Evolutionary conservation across 2,329 filamentous ascomycete species (phyloP).

Genomic region (Curvularia eragrostidis): DNA sequence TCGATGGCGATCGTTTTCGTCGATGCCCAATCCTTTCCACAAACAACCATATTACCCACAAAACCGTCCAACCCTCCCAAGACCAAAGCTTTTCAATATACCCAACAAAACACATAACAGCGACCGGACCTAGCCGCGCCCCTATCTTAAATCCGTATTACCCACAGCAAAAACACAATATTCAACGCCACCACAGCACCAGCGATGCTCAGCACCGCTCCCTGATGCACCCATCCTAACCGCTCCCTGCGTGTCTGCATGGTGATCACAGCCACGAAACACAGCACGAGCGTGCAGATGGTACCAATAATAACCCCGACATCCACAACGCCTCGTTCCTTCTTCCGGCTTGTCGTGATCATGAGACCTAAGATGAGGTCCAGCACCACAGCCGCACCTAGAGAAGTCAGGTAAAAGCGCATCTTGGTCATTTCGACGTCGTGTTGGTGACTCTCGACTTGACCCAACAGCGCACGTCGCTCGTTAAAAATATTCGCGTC

Average conservation of each 20-base stretch:
- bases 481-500: conserved; percentile 56
- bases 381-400: conserved; percentile 67
- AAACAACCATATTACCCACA: conserved; percentile 4
- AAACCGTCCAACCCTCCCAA: background rate
- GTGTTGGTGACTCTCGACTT: conserved; percentile 40
- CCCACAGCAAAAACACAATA: conserved; percentile 42
- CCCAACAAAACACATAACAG: conserved; percentile 6
- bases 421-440: conserved; percentile 47
- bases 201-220: conserved; percentile 34
- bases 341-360: conserved; percentile 71
- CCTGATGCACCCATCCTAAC: conserved; percentile 43
- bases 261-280: conserved; percentile 39
- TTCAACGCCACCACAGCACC: conserved; percentile 38
- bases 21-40: conserved; percentile 11
- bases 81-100: background rate
- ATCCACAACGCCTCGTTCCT: conserved; percentile 74
- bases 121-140: background rate
- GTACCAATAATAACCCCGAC: conserved; percentile 74
- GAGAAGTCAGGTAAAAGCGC: conserved; percentile 56
- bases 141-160: conserved; percentile 24
- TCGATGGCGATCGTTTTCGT: background rate
- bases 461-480: conserved; percentile 56
- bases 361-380: conserved; percentile 70
- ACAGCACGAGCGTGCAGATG: conserved; percentile 64
- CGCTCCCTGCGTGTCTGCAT: conserved; percentile 41